These are phyloP conservation scores for Phytophthora pluvialis DNA, from an alignment of 352 stramenopile species.

Conservation along the genomic window DNA sequence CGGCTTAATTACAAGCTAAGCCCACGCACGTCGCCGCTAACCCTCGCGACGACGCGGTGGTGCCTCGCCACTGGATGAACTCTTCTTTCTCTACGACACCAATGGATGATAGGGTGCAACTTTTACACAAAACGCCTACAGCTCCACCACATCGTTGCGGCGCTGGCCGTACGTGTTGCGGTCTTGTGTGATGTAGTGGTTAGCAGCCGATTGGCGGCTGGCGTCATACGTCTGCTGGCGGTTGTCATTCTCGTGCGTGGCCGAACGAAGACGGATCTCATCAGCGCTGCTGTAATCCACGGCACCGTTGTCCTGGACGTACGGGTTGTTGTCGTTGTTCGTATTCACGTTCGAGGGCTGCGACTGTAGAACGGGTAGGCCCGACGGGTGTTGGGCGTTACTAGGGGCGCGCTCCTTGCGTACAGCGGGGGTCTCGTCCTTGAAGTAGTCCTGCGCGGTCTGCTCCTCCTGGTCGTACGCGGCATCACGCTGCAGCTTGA, in stretches of 20 bases:
- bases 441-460: slow-evolving; percentile 69
- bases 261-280: slow-evolving; percentile 63
- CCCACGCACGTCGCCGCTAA: slow-evolving; percentile 2
- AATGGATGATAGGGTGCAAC: slow-evolving; percentile 8
- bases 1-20: slow-evolving; percentile 38
- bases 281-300: slow-evolving; percentile 51
- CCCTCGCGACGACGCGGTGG: slow-evolving; percentile 1
- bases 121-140: slow-evolving; percentile 35
- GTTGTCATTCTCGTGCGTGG: slow-evolving; percentile 54
- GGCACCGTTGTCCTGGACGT: slow-evolving; percentile 41
- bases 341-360: slow-evolving; percentile 37
- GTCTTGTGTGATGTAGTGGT: slow-evolving; percentile 62
- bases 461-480: slow-evolving; percentile 68
- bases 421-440: slow-evolving; percentile 60
- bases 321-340: slow-evolving; percentile 43
- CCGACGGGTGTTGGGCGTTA: slow-evolving; percentile 28
- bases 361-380: slow-evolving; percentile 26
- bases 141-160: slow-evolving; percentile 68
- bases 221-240: slow-evolving; percentile 49
- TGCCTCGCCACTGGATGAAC: slow-evolving; percentile 13
- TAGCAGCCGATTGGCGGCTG: slow-evolving; percentile 44
- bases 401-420: slow-evolving; percentile 37
- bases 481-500: slow-evolving; percentile 68
- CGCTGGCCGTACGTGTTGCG: slow-evolving; percentile 48
- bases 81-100: slow-evolving; percentile 25